Evolutionary conservation across 805 yeast species (phyloP).

Genomic region (Metschnikowia gruessii): DNA sequence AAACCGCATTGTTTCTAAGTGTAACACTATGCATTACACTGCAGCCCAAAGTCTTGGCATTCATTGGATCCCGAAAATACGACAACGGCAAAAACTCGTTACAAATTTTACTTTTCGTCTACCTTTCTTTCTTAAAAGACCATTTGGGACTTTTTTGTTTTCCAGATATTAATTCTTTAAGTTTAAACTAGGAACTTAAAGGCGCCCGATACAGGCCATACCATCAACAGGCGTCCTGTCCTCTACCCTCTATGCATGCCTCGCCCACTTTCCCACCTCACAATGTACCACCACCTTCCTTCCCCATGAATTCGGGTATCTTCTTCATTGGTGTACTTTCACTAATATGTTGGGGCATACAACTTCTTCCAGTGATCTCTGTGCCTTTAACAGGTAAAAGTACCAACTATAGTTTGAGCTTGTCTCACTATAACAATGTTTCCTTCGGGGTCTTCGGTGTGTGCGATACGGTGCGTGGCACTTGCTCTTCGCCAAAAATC

Average conservation of each 20-base stretch:
- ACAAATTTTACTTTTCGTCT: not conserved
- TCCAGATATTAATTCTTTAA: not conserved
- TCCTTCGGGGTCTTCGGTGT: slow-evolving; percentile 47
- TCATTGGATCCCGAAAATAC: not conserved
- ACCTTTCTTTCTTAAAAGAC: not conserved
- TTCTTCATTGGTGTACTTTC: slow-evolving; percentile 28
- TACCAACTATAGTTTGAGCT: slow-evolving; percentile 24
- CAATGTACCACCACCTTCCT: slow-evolving; percentile 3
- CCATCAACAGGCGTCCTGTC: not conserved
- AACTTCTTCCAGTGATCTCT: slow-evolving; percentile 39
- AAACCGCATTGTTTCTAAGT: slow-evolving; percentile 1
- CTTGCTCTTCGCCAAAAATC: slow-evolving; percentile 34
- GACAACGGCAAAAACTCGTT: no score
- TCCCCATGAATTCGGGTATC: slow-evolving; percentile 32
- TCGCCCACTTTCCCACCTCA: slow-evolving; percentile 1
- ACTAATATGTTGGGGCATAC: slow-evolving; percentile 32
- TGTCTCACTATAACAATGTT: slow-evolving; percentile 32
- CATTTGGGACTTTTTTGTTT: no score
- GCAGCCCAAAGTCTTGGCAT: slow-evolving; percentile 10
- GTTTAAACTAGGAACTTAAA: not conserved
- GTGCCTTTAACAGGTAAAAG: slow-evolving; percentile 39
- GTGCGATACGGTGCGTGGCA: slow-evolving; percentile 28
- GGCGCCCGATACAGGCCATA: not conserved
- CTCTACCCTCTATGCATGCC: slow-evolving; percentile 12
- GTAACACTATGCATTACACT: not conserved